phyloP scores from a whole-genome alignment of 495 filamentous ascomycete species.

The Neurospora terricola region DNA sequence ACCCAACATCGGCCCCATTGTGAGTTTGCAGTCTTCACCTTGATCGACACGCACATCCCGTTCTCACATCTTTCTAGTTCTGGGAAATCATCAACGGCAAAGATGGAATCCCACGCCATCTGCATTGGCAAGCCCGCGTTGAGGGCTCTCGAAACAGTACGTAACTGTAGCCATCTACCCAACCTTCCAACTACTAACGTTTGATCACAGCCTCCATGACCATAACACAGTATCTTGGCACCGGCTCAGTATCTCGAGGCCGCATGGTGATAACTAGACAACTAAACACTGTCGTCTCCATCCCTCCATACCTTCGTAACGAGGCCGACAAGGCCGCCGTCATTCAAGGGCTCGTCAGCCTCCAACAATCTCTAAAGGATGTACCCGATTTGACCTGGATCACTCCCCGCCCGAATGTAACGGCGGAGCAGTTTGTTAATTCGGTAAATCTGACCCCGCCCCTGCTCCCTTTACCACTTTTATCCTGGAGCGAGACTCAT shows the following conservation, averaged over 20 bases:
- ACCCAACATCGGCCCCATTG: constrained; percentile 50
- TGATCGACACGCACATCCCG: not conserved
- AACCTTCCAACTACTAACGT: not conserved
- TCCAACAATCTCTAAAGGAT: constrained; percentile 41
- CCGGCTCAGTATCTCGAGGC: constrained; percentile 47
- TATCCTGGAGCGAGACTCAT: no score
- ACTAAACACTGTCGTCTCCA: constrained; percentile 43
- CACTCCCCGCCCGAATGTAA: constrained; percentile 40
- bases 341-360: constrained; percentile 45
- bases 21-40: constrained; percentile 3
- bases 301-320: constrained; percentile 39
- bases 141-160: constrained; percentile 36
- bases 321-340: constrained; percentile 38
- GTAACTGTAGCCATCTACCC: not conserved
- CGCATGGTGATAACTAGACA: constrained; percentile 46
- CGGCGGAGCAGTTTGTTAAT: constrained; percentile 44
- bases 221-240: constrained; percentile 54
- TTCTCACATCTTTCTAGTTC: constrained; percentile 15
- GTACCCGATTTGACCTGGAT: constrained; percentile 44
- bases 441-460: constrained; percentile 8
- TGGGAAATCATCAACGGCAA: constrained; percentile 45
- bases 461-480: not conserved
- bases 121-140: constrained; percentile 53
- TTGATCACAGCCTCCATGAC: constrained; percentile 38
- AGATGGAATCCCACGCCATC: constrained; percentile 51